A percentile compares a stretch with the other conserved stretches of the same genome.
Evolutionary conservation across 176 grass and related monocot species (phyloP).

Genomic region (Triticum dicoccoides): DNA sequence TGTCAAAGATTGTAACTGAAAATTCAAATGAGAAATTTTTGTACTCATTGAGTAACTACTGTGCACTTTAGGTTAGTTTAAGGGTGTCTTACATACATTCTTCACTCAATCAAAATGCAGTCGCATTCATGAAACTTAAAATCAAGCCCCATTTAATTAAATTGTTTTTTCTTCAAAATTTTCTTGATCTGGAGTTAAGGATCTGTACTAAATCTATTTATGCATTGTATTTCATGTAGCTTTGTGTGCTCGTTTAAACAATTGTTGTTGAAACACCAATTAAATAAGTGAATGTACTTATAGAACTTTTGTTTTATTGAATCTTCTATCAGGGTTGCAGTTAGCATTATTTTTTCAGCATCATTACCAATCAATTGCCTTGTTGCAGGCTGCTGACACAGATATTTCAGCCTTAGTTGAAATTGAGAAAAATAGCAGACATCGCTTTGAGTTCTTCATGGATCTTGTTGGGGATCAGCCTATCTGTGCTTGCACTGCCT

Average conservation of each 20-base stretch:
- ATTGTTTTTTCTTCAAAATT: too few relatives aligned
- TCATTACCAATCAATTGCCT: constrained; percentile 24
- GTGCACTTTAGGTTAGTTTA: constrained; percentile 92
- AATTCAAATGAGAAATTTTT: constrained; percentile 97
- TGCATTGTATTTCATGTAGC: too few relatives aligned
- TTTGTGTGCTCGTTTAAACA: too few relatives aligned
- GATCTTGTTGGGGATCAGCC: constrained; percentile 93
- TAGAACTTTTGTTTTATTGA: too few relatives aligned
- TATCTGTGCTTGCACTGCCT: constrained; percentile 90
- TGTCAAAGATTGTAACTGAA: constrained; percentile 96
- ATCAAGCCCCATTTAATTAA: too few relatives aligned
- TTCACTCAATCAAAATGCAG: neutral
- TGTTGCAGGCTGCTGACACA: constrained; percentile 84
- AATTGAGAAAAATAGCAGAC: constrained; percentile 95
- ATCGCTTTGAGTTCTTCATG: constrained; percentile 99
- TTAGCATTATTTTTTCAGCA: neutral
- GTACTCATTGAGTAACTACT: constrained; percentile 93
- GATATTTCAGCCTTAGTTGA: constrained; percentile 97
- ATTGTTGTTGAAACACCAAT: neutral
- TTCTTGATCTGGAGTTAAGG: too few relatives aligned
- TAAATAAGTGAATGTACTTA: neutral
- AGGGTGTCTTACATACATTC: constrained; percentile 66
- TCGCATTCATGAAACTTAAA: too few relatives aligned
- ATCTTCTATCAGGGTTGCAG: too few relatives aligned
- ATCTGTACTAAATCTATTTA: too few relatives aligned